phyloP scores from a whole-genome alignment of 441 rosid species.

The Syzygium syzygioides region DNA sequence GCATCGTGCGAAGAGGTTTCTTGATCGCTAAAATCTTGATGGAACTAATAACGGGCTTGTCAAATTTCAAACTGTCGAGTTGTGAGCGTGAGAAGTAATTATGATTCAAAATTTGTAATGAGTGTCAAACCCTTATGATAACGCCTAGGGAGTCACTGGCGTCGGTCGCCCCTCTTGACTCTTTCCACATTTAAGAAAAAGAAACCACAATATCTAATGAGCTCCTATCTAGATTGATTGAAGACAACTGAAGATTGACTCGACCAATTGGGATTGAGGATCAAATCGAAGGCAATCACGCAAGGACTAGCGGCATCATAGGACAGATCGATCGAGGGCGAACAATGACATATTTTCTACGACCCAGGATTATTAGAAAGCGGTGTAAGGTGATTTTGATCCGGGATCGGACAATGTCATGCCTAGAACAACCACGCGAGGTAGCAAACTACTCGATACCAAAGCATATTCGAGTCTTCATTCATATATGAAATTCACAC shows the following conservation, averaged over 20 bases:
- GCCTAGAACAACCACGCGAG: too few species aligned
- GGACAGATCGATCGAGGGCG: neutral
- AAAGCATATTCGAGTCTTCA: too few species aligned
- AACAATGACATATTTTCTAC: neutral
- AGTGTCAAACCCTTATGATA: neutral
- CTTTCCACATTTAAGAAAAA: neutral
- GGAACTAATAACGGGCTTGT: rapidly evolving
- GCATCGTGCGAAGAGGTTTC: rapidly evolving
- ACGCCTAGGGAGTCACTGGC: too few species aligned
- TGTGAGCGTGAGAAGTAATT: rapidly evolving
- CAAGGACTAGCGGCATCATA: neutral
- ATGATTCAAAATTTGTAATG: neutral
- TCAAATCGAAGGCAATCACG: neutral
- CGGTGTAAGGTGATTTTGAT: too few species aligned
- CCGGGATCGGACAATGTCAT: too few species aligned
- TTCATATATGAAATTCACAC: too few species aligned
- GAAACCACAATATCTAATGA: too few species aligned
- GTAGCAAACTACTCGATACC: too few species aligned
- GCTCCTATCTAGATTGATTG: neutral
- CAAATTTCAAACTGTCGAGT: rapidly evolving
- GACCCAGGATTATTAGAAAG: neutral
- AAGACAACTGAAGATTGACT: neutral
- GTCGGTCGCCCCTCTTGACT: neutral
- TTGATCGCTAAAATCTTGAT: rapidly evolving
- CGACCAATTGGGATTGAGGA: neutral